Conservation (phyloP, 148 eudicot genomes). For the Agrostemma githago region DNA sequence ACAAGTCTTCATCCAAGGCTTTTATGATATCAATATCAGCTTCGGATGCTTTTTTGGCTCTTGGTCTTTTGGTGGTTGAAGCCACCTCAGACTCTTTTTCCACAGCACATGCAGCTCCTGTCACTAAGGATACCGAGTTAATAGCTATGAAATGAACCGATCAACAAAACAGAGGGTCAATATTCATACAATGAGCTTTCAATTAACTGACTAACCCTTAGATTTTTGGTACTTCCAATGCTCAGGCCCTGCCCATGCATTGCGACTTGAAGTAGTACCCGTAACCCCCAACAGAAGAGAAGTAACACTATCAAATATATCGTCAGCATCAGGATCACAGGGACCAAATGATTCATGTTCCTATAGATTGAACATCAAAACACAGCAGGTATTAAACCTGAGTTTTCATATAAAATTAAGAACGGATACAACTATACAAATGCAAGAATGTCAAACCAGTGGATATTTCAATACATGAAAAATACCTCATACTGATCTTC, state of each 20-base stretch:
- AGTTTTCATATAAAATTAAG: neutral
- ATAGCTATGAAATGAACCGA: constrained; percentile 7
- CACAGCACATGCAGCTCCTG: constrained; percentile 32
- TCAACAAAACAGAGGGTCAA: neutral
- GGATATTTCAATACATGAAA: neutral
- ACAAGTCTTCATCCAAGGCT: constrained; percentile 46
- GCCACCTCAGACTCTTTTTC: constrained; percentile 42
- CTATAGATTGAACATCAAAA: constrained; percentile 33
- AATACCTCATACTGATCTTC: constrained; percentile 49
- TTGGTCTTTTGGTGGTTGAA: constrained; percentile 42
- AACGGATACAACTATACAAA: neutral
- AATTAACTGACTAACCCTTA: constrained; percentile 41
- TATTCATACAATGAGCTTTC: neutral
- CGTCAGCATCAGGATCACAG: constrained; percentile 40
- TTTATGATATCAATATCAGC: constrained; percentile 62
- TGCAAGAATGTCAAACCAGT: neutral
- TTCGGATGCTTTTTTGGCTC: constrained; percentile 52
- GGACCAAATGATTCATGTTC: constrained; percentile 39
- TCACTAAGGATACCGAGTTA: constrained; percentile 22
- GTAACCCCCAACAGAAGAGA: constrained; percentile 51
- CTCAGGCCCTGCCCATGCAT: constrained; percentile 98
- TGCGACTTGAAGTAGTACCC: constrained; percentile 59
- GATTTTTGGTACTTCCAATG: constrained; percentile 86
- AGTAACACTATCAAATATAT: constrained; percentile 49
- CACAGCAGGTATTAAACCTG: neutral